These are phyloP conservation scores for Hyaloscypha variabilis DNA, from an alignment of 495 filamentous ascomycete genomes.

Conservation along the genomic window DNA sequence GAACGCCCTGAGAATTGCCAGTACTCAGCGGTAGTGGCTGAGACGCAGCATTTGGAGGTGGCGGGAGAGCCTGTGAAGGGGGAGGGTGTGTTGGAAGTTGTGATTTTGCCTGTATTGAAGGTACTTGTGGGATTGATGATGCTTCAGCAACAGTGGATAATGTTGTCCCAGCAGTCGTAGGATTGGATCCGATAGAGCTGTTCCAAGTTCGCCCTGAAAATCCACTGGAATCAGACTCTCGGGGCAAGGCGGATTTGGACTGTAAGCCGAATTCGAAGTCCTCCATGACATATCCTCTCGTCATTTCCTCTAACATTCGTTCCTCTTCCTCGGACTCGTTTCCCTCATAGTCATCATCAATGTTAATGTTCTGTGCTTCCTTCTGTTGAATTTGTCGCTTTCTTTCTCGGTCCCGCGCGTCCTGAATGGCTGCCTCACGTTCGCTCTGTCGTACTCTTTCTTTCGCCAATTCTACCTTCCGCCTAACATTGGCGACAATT, in stretches of 20 bases:
- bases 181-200: constrained; percentile 80
- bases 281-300: constrained; percentile 81
- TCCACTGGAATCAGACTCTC: constrained; percentile 87
- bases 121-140: constrained; percentile 35
- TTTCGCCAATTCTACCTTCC: constrained; percentile 76
- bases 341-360: constrained; percentile 57
- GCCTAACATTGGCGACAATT: constrained; percentile 59
- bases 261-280: constrained; percentile 81
- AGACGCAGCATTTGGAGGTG: constrained; percentile 38
- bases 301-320: constrained; percentile 90
- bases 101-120: constrained; percentile 13
- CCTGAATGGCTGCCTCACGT: constrained; percentile 62
- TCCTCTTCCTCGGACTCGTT: constrained; percentile 91
- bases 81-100: constrained; percentile 37
- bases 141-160: constrained; percentile 80
- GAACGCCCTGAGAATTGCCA: constrained; percentile 59
- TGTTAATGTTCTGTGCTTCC: constrained; percentile 33
- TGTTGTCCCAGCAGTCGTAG: constrained; percentile 70
- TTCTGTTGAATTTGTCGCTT: constrained; percentile 41
- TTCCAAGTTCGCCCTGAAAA: constrained; percentile 86
- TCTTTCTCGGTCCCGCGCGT: constrained; percentile 30
- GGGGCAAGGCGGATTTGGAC: constrained; percentile 75
- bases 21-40: constrained; percentile 24
- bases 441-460: constrained; percentile 80
- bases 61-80: constrained; percentile 45